These are phyloP conservation scores for Xylaria sp. DNA, from an alignment of 2,329 filamentous ascomycete species.

Conservation along the genomic window DNA sequence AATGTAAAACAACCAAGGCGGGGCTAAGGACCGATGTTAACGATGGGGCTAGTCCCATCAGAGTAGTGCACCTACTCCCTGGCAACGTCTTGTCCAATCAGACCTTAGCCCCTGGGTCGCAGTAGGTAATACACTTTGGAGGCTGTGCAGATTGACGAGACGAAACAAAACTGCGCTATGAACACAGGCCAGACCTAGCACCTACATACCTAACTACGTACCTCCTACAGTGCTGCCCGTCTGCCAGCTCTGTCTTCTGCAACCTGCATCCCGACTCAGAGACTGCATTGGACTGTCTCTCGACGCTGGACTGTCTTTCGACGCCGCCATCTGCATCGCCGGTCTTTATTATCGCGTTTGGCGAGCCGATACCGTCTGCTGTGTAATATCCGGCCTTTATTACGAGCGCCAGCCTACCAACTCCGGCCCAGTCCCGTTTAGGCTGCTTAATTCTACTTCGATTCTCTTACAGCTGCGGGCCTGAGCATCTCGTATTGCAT, in stretches of 20 bases:
- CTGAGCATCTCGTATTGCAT: slow-evolving; percentile 43
- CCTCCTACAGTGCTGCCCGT: slow-evolving; percentile 11
- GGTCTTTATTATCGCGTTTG: slow-evolving; percentile 2
- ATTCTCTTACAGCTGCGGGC: slow-evolving; percentile 38
- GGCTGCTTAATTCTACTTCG: slow-evolving; percentile 37
- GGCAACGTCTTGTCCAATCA: slow-evolving; percentile 26
- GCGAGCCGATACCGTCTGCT: slow-evolving; percentile 17
- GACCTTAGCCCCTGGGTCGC: slow-evolving; percentile 15
- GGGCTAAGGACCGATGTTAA: slow-evolving; percentile 10
- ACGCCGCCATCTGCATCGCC: slow-evolving; percentile 13
- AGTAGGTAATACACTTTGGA: slow-evolving; percentile 21
- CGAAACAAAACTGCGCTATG: slow-evolving; percentile 26
- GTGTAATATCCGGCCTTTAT: slow-evolving; percentile 25
- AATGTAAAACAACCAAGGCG: slow-evolving; percentile 18
- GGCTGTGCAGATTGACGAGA: slow-evolving; percentile 35
- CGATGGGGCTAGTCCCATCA: slow-evolving; percentile 7
- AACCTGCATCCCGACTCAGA: slow-evolving; percentile 30
- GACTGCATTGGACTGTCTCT: slow-evolving; percentile 13
- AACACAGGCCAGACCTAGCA: slow-evolving; percentile 4
- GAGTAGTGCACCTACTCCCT: not conserved
- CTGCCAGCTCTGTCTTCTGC: slow-evolving; percentile 28
- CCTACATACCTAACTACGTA: too few species aligned
- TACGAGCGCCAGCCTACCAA: slow-evolving; percentile 19
- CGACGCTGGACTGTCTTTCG: slow-evolving; percentile 2
- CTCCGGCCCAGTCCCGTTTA: slow-evolving; percentile 31